These are phyloP conservation scores for Piper betle DNA, from an alignment of 164 flowering plant genomes.

Conservation along the genomic window DNA sequence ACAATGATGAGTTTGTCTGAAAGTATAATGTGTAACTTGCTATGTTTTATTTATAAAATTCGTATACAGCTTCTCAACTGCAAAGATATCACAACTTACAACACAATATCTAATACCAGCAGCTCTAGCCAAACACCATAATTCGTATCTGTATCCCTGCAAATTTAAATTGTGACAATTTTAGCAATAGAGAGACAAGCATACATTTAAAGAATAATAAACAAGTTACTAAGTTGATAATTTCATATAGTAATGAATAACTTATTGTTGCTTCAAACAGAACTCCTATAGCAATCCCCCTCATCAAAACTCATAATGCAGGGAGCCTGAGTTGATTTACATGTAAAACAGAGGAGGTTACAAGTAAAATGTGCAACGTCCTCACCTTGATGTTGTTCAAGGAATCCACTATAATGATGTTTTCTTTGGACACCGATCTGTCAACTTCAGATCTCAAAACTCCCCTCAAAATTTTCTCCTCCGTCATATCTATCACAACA, in stretches of 20 bases:
- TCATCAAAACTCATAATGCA: no score
- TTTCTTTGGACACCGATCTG: constrained; percentile 57
- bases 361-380: background rate
- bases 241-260: no score
- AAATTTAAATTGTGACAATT: background rate
- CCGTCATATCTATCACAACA: constrained; percentile 33
- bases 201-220: background rate
- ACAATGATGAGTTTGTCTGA: background rate
- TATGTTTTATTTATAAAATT: background rate
- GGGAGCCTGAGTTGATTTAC: no score
- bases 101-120: constrained; percentile 88
- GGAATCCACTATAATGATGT: constrained; percentile 73
- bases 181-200: background rate
- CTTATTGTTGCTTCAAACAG: no score
- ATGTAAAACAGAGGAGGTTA: background rate
- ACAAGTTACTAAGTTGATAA: no score
- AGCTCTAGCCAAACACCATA: constrained; percentile 98
- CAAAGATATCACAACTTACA: constrained; percentile 9
- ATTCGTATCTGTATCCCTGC: constrained; percentile 84
- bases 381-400: constrained; percentile 71
- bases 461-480: constrained; percentile 83
- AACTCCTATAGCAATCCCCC: no score
- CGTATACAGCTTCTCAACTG: no score
- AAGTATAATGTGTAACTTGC: background rate
- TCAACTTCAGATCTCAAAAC: constrained; percentile 85